Evolutionary conservation across 1,284 basidiomycete genomes (phyloP).

Genomic region (Puccinia sorghi): DNA sequence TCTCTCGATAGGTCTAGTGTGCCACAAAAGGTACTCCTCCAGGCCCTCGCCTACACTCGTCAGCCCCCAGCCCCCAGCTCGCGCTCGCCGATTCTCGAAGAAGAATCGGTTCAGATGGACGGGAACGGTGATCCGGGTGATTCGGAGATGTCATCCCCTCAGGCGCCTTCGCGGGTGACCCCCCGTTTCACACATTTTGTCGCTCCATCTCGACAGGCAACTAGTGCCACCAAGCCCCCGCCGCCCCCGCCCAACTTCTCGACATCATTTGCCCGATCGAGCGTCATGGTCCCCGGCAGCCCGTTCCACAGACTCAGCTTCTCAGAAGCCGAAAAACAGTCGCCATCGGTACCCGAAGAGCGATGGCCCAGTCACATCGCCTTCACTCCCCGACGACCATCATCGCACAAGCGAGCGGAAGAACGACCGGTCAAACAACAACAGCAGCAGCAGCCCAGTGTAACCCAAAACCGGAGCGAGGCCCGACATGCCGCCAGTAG

Average conservation of each 20-base stretch:
- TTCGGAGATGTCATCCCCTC: neutral
- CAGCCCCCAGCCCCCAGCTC: constrained; percentile 13
- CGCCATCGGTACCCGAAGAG: constrained; percentile 24
- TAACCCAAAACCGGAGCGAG: neutral
- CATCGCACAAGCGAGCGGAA: constrained; percentile 21
- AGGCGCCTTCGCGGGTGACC: constrained; percentile 7
- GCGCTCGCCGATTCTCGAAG: neutral
- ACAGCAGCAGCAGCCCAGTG: neutral
- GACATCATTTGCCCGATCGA: constrained; percentile 23
- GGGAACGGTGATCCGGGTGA: constrained; percentile 6
- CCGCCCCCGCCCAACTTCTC: constrained; percentile 11
- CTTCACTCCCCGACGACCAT: constrained; percentile 39
- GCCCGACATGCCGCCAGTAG: neutral
- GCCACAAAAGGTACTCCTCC: constrained; percentile 42
- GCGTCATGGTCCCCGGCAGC: constrained; percentile 13
- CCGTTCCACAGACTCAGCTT: constrained; percentile 38
- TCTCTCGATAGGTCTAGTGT: constrained; percentile 25
- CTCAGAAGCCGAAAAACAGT: constrained; percentile 6
- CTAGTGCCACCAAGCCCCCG: constrained; percentile 22
- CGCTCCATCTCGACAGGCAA: constrained; percentile 34
- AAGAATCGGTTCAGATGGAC: neutral
- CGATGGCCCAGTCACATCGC: constrained; percentile 36
- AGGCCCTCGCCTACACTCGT: constrained; percentile 39
- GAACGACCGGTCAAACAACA: neutral
- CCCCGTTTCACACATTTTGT: constrained; percentile 41